Conservation (phyloP, 768 basidiomycete species). For the Dacryopinax spathularia region DNA sequence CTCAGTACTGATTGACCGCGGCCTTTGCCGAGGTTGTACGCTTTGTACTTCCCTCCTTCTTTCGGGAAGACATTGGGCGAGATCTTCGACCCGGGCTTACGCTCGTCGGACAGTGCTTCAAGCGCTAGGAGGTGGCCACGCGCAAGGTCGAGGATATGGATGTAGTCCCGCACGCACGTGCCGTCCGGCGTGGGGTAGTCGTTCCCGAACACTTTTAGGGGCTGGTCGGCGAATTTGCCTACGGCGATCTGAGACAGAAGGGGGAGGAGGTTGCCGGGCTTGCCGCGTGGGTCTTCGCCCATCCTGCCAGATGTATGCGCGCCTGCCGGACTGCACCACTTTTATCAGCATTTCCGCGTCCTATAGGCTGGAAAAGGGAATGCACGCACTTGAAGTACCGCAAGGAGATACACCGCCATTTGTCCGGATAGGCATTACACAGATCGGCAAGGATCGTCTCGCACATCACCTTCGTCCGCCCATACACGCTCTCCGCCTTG, state of each 20-base stretch:
- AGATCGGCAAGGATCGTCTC: conserved; percentile 84
- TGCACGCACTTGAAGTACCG: conserved; percentile 85
- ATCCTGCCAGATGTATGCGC: conserved; percentile 91
- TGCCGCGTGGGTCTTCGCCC: conserved; percentile 91
- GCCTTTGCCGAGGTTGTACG: conserved; percentile 94
- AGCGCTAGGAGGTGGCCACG: conserved; percentile 83
- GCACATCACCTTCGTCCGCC: conserved; percentile 89
- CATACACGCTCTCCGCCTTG: conserved; percentile 83
- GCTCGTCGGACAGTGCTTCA: conserved; percentile 50
- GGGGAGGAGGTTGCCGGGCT: conserved; percentile 88
- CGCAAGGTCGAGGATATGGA: conserved; percentile 90
- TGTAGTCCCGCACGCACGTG: conserved; percentile 93
- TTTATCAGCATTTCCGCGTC: background rate
- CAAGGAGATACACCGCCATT: conserved; percentile 72
- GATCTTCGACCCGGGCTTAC: background rate
- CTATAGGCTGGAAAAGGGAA: background rate
- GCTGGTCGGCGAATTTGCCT: conserved; percentile 56
- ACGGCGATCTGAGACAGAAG: conserved; percentile 89
- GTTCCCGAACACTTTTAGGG: conserved; percentile 76
- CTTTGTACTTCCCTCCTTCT: conserved; percentile 57
- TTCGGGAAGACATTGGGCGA: conserved; percentile 37
- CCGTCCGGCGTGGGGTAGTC: conserved; percentile 97
- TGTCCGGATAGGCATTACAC: conserved; percentile 55
- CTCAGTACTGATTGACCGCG: conserved; percentile 83
- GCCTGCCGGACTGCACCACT: conserved; percentile 66